These are phyloP conservation scores for Leptodontidium sp. DNA, from an alignment of 2,329 filamentous ascomycete genomes.

Conservation along the genomic window DNA sequence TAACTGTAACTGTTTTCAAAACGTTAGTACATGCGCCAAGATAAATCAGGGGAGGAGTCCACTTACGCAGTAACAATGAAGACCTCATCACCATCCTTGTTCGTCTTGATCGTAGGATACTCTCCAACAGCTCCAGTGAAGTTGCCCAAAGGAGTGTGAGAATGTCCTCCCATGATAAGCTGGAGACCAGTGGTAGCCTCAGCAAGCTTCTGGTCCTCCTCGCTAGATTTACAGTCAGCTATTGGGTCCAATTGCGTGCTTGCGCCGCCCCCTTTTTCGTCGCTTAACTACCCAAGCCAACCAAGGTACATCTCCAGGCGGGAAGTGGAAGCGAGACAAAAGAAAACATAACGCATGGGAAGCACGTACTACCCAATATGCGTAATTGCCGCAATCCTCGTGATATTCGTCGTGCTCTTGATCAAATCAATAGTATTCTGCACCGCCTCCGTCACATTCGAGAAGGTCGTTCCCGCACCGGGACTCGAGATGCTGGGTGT, in stretches of 20 bases:
- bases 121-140: conserved; percentile 64
- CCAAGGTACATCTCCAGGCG: not conserved
- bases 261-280: not conserved
- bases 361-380: conserved; percentile 64
- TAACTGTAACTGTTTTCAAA: conserved; percentile 12
- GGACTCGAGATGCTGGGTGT: conserved; percentile 66
- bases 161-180: conserved; percentile 73
- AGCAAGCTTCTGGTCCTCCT: conserved; percentile 68
- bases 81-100: conserved; percentile 68
- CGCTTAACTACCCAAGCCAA: conserved; percentile 14
- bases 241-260: not conserved
- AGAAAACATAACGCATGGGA: too few species aligned
- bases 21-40: not conserved
- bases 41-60: conserved; percentile 46
- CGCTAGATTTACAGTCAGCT: conserved; percentile 38
- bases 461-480: conserved; percentile 64
- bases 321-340: not conserved
- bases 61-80: conserved; percentile 67
- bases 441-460: conserved; percentile 63
- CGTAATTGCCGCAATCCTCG: conserved; percentile 70
- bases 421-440: conserved; percentile 70
- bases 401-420: conserved; percentile 66
- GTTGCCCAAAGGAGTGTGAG: conserved; percentile 66
- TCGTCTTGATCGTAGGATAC: conserved; percentile 70
- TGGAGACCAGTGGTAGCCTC: conserved; percentile 67